A percentile compares a stretch with the other conserved stretches of the same genome.
phyloP scores from a whole-genome alignment of 768 basidiomycete species.

The Suillus hirtellus region DNA sequence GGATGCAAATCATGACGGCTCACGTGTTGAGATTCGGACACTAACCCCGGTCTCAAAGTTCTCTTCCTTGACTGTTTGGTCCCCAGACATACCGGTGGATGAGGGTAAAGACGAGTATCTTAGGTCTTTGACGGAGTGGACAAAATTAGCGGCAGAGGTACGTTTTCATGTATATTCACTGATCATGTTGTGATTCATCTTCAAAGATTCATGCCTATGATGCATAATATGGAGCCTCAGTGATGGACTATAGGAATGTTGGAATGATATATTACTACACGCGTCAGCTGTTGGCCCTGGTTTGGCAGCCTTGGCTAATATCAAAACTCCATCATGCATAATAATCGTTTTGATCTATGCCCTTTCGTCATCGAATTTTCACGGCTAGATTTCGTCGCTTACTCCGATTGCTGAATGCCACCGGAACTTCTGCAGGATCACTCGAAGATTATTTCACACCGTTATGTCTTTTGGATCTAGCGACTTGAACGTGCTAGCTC shows the following conservation, averaged over 20 bases:
- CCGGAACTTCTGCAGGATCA: not conserved
- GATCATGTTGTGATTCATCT: not conserved
- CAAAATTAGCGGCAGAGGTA: conserved; percentile 62
- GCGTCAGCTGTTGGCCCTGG: not conserved
- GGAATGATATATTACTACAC: not conserved
- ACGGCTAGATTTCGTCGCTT: not conserved
- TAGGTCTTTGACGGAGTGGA: conserved; percentile 72
- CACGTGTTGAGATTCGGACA: conserved; percentile 26
- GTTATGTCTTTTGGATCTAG: not conserved
- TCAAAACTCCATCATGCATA: not conserved
- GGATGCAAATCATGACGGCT: conserved; percentile 24
- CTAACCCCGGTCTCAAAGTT: conserved; percentile 58
- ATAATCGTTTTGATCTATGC: not conserved
- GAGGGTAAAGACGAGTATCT: conserved; percentile 72
- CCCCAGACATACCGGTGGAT: conserved; percentile 69
- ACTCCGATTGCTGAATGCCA: not conserved
- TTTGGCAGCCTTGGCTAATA: not conserved
- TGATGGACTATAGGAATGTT: not conserved
- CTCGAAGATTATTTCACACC: not conserved
- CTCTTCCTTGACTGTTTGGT: conserved; percentile 72
- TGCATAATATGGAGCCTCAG: not conserved
- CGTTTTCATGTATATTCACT: conserved; percentile 17
- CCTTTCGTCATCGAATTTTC: not conserved
- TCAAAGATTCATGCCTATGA: conserved; percentile 2
- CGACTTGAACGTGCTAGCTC: not conserved